Conservation (phyloP, 2,329 filamentous ascomycete species). For the Bertia moriformis region DNA sequence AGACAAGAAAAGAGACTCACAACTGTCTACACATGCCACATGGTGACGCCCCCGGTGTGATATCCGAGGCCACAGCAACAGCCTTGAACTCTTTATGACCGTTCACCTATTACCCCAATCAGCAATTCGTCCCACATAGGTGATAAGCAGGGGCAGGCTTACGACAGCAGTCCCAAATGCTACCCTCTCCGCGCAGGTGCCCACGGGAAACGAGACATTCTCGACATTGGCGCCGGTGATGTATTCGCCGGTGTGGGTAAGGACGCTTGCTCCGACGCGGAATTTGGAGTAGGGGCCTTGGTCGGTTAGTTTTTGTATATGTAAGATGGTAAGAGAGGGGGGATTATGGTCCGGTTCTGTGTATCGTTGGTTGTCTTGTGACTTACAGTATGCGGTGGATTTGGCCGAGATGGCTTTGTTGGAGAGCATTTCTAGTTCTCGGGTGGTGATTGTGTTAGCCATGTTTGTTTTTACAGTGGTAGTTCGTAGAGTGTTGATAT, state of each 20-base stretch:
- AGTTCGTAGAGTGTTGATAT: not conserved
- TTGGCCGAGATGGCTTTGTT: slow-evolving; percentile 40
- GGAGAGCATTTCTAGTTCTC: slow-evolving; percentile 32
- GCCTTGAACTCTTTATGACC: slow-evolving; percentile 34
- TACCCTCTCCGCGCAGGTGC: slow-evolving; percentile 48
- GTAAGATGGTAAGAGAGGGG: slow-evolving; percentile 2
- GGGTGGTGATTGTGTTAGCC: slow-evolving; percentile 14
- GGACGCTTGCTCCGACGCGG: slow-evolving; percentile 44
- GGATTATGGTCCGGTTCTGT: no score
- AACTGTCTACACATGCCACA: slow-evolving; percentile 56
- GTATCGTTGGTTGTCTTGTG: not conserved
- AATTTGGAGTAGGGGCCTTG: slow-evolving; percentile 52
- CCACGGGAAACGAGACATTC: slow-evolving; percentile 49
- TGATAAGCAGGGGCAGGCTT: no score
- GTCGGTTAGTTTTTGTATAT: not conserved
- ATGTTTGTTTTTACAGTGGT: not conserved
- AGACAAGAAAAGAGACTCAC: no score
- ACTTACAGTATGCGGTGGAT: slow-evolving; percentile 40
- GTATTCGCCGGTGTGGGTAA: slow-evolving; percentile 27
- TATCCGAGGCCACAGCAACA: slow-evolving; percentile 44
- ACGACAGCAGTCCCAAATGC: slow-evolving; percentile 43
- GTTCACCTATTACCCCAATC: slow-evolving; percentile 19
- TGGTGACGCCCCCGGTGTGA: slow-evolving; percentile 29
- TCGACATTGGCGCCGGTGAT: slow-evolving; percentile 49
- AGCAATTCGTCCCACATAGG: no score